Base-by-base conservation (phyloP, 192 early-diverging fungal species). In the Mortierella claussenii region DNA sequence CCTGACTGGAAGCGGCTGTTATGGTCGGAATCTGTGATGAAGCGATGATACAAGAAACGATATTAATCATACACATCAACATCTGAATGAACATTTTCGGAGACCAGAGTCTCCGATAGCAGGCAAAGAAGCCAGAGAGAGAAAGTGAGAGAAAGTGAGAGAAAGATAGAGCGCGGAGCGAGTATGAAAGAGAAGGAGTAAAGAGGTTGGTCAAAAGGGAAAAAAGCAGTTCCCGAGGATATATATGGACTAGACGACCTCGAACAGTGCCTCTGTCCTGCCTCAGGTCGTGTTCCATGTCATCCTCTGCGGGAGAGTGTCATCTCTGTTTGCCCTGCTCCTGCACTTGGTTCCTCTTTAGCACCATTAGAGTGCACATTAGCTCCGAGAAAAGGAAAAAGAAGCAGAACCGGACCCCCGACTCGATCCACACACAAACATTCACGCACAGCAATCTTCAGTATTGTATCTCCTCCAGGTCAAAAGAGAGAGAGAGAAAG, bases 211-310 rank as follows among this genome's bases (percentile, higher is more conserved):
- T n/a, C 55, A 57, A 43, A 57, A 36, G 17, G 46, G 31, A 36
- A 21, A n/a, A 33, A 24, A 48, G n/a, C 23, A 49, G 51, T 51
- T 51, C 60, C 47, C 60, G 48, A 62, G 60, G 60, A 52, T 52
- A 63, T 21, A 63, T 42, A 52, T 52, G 49, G 60, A 52, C 60
- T 52, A 63, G 47, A n/a, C 17, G 36, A 28, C 34, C 12, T 26
- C 26, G 42, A 57, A n/a, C n/a, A n/a, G n/a, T n/a, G n/a, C n/a
- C n/a, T n/a, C n/a, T n/a, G n/a, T n/a, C n/a, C n/a, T n/a, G n/a
- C n/a, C n/a, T n/a, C n/a, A n/a, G n/a, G n/a, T n/a, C n/a, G n/a
- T n/a, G n/a, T n/a, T n/a, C n/a, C n/a, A n/a, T n/a, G n/a, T 28
- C 37, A 46, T 24, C 27, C 45, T 20, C 17, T 60, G 26, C 42